phyloP scores from a whole-genome alignment of 2,329 filamentous ascomycete genomes.

The Verticillium albo-atrum region DNA sequence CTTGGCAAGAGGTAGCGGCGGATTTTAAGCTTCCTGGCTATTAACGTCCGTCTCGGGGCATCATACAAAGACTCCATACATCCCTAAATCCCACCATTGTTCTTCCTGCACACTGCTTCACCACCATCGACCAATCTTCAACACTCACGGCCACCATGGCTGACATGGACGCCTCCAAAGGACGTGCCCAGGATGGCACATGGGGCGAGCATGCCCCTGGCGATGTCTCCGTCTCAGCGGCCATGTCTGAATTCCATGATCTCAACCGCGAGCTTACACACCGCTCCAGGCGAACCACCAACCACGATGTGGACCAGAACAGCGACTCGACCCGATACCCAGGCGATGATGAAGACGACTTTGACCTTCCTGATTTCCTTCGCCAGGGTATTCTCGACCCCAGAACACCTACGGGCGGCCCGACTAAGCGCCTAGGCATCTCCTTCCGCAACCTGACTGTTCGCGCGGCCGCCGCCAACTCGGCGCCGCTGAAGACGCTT shows the following conservation, averaged over 20 bases:
- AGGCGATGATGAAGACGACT: conserved; percentile 49
- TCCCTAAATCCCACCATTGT: not conserved
- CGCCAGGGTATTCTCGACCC: conserved; percentile 73
- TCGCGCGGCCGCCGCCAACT: conserved; percentile 62
- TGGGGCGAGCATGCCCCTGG: conserved; percentile 19
- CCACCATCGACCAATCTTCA: not conserved
- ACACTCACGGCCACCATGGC: not conserved
- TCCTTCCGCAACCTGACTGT: conserved; percentile 74
- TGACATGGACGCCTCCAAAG: not conserved
- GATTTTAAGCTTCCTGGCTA: not conserved
- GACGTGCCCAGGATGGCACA: conserved; percentile 13
- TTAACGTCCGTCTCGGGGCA: not conserved
- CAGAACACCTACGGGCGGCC: conserved; percentile 55
- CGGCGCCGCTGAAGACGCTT: conserved; percentile 66
- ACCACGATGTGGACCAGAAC: conserved; percentile 3
- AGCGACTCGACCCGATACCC: conserved; percentile 8
- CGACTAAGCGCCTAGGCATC: conserved; percentile 74
- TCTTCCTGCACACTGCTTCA: not conserved
- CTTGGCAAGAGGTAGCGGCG: not conserved
- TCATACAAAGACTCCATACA: not conserved
- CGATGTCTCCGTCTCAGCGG: conserved; percentile 13
- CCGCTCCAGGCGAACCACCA: conserved; percentile 8
- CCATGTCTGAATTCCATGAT: conserved; percentile 13
- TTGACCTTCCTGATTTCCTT: conserved; percentile 67
- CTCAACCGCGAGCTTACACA: conserved; percentile 17